Conservation (phyloP, 352 stramenopile genomes). For the Pythium folliculosum region DNA sequence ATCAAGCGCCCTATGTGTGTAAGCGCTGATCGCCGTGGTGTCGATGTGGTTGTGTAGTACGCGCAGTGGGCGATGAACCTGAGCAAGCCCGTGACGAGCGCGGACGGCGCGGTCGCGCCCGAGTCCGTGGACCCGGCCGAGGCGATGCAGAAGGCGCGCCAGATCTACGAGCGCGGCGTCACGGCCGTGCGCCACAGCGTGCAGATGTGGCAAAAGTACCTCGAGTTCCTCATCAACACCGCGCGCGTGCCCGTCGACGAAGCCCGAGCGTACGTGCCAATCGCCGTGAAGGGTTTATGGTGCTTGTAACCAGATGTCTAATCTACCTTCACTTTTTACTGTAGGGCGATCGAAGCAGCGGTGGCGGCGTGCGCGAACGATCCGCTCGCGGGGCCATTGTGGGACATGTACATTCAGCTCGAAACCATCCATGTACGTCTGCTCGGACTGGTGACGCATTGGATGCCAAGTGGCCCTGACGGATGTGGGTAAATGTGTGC, state of each 20-base stretch:
- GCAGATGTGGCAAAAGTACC: constrained; percentile 88
- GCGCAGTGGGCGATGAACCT: constrained; percentile 66
- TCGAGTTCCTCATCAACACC: constrained; percentile 72
- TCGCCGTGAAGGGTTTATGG: too few relatives aligned
- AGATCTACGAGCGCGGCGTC: constrained; percentile 73
- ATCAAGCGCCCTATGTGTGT: too few relatives aligned
- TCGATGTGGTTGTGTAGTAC: constrained; percentile 43
- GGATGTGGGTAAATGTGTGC: background rate
- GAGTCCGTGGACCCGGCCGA: constrained; percentile 46
- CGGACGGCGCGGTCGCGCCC: constrained; percentile 31
- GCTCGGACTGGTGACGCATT: too few relatives aligned
- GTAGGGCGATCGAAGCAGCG: constrained; percentile 55
- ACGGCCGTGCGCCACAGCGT: constrained; percentile 66
- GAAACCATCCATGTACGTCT: constrained; percentile 72
- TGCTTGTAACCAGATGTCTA: background rate
- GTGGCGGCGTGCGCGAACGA: constrained; percentile 63
- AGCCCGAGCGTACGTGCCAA: constrained; percentile 53
- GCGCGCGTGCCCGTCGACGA: constrained; percentile 61
- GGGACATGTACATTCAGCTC: constrained; percentile 79
- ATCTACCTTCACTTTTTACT: background rate
- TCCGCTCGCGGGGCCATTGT: constrained; percentile 65
- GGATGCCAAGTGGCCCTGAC: too few relatives aligned
- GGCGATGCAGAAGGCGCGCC: constrained; percentile 45
- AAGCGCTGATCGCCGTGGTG: background rate
- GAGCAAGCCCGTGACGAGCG: constrained; percentile 32